Base-by-base conservation (phyloP, 1,139 yeast genomes). In the Blastobotrys elegans region DNA sequence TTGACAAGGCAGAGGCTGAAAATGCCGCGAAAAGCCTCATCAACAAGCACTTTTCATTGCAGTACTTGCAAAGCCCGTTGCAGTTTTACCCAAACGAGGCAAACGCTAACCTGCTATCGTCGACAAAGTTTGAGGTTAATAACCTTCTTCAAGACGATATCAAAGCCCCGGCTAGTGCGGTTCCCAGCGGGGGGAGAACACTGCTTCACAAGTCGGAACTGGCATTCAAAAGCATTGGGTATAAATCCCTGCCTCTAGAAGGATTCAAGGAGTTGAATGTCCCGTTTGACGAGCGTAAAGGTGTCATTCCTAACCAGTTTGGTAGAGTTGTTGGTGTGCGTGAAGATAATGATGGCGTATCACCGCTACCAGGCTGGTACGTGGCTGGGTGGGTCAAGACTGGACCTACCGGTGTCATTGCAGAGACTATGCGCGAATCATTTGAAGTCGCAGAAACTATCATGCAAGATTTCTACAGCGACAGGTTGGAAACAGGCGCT, bases 381-480 rank as follows among this genome's bases (percentile, higher is more conserved):
- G 81, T 87, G 1, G 73, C 92, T 3, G 99, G 99, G 0, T 92
- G 99, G 99, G 84, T 90, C 47, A 80, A 84, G 51, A 82, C 77
- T 48, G 96, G 96, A 0, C 88, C 96, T 7, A 76, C 78, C 32
- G 99, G 99, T 0, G 95, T 89, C 4, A 92, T 92, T 54, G 95
- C 96, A 13, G 76, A 85, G 14, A 88, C 98, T 0, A 87, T 92
- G 86, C 75, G 84, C 74, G 94, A 87, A 52, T 77, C 95, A 0
- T 84, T 82, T 58, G 80, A 79, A 31, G 85, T 89, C 0, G 92
- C 87, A 0, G 84, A 80, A 40, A 70, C 72, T n/a, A 68, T 88
- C 0, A 60, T 82, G 17, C 70, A 73, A 39, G 95, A 85, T 56
- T 52, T 47, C 47, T 29, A 50, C 26, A 39, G 46, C 2, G 55